These are phyloP conservation scores for Benincasa hispida DNA, from an alignment of 306 rosid genomes.

Conservation along the genomic window DNA sequence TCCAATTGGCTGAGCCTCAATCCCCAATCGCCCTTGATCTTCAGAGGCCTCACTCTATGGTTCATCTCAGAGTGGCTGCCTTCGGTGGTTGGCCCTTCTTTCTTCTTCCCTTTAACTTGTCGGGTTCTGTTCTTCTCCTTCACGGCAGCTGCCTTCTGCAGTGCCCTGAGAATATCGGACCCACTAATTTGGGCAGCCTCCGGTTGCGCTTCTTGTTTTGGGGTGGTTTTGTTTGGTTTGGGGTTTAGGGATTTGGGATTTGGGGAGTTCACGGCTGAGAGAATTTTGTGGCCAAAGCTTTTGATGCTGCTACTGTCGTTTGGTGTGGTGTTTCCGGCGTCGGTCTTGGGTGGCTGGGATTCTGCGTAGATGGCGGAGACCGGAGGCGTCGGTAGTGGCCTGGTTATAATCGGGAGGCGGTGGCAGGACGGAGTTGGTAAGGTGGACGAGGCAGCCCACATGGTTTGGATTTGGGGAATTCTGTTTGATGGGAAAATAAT, in stretches of 20 bases:
- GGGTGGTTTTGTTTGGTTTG: not conserved
- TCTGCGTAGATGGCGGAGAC: not conserved
- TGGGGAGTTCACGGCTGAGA: not conserved
- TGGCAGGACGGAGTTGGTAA: not conserved
- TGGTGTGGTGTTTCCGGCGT: not conserved
- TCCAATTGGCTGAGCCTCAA: not conserved
- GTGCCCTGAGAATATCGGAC: not conserved
- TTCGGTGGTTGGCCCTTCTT: not conserved
- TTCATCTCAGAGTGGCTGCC: not conserved
- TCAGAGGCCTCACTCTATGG: not conserved
- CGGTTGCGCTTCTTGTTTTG: not conserved
- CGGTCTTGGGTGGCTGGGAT: not conserved
- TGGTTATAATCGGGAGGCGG: not conserved
- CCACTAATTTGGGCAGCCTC: not conserved
- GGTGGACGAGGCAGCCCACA: not conserved
- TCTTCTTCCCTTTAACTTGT: not conserved
- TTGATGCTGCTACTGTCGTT: not conserved
- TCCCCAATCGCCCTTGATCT: not conserved
- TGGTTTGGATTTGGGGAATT: not conserved
- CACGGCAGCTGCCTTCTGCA: not conserved
- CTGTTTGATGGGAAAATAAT: no score
- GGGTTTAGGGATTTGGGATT: not conserved
- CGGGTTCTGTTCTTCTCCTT: not conserved
- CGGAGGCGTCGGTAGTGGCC: not conserved
- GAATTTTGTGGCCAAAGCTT: not conserved